Percentiles rank a stretch among this genome's conserved stretches.
phyloP scores from a whole-genome alignment of 495 filamentous ascomycete genomes.

The Filosporella fistucella region DNA sequence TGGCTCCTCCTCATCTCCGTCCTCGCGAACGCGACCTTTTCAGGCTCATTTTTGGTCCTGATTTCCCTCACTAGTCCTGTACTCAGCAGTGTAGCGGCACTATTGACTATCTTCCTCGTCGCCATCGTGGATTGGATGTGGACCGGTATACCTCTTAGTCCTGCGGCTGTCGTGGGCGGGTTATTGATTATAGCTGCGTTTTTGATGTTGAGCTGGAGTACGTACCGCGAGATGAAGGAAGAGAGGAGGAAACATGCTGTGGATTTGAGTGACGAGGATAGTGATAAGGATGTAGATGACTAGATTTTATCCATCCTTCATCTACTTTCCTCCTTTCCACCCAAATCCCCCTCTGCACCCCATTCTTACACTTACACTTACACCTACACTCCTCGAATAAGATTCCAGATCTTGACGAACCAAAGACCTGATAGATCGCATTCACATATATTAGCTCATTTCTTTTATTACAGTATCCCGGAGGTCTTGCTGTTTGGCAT shows the following conservation, averaged over 20 bases:
- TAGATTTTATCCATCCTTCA: constrained; percentile 1
- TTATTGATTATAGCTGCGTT: constrained; percentile 84
- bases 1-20: constrained; percentile 78
- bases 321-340: no score
- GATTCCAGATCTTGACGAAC: no score
- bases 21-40: constrained; percentile 81
- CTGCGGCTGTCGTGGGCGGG: constrained; percentile 76
- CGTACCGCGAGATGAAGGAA: constrained; percentile 87
- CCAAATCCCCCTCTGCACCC: no score
- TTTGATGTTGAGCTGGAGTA: constrained; percentile 79
- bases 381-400: no score
- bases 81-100: constrained; percentile 81
- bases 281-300: constrained; percentile 21
- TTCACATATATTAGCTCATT: no score
- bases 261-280: constrained; percentile 27
- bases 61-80: constrained; percentile 92
- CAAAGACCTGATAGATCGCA: no score
- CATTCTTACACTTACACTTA: no score
- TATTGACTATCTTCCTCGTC: constrained; percentile 95
- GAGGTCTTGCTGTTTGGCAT: no score
- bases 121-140: constrained; percentile 85
- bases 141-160: constrained; percentile 68
- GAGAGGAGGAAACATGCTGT: constrained; percentile 60
- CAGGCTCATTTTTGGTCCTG: constrained; percentile 87
- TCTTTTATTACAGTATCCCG: no score